These are phyloP conservation scores for Ophiostoma triangulosporum DNA, from an alignment of 2,329 filamentous ascomycete genomes.

Conservation along the genomic window DNA sequence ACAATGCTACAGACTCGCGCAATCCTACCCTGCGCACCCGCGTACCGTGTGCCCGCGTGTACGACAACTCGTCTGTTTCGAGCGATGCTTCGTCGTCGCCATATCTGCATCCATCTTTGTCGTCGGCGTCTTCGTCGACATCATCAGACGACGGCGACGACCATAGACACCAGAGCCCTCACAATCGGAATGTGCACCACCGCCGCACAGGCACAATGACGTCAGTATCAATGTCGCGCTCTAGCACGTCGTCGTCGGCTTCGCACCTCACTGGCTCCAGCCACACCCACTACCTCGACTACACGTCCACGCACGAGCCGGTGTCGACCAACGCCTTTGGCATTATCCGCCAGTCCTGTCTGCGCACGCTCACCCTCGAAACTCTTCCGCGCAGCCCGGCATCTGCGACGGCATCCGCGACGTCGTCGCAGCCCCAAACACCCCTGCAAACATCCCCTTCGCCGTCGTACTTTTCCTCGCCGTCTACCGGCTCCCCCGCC, in stretches of 20 bases:
- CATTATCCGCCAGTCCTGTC: constrained; percentile 51
- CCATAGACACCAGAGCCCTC: constrained; percentile 18
- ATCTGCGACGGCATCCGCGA: constrained; percentile 20
- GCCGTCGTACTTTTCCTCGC: background rate
- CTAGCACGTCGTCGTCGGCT: constrained; percentile 36
- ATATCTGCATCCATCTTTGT: constrained; percentile 35
- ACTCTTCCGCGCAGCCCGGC: constrained; percentile 44
- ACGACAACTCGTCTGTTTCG: constrained; percentile 23
- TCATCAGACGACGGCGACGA: constrained; percentile 39
- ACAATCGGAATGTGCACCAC: constrained; percentile 15
- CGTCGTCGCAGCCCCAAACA: constrained; percentile 14
- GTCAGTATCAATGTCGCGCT: constrained; percentile 36
- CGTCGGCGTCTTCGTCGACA: constrained; percentile 22
- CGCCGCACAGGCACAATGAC: constrained; percentile 29
- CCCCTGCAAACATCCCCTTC: constrained; percentile 14
- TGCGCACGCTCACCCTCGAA: constrained; percentile 53
- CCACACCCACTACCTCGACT: constrained; percentile 53
- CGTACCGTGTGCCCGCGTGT: constrained; percentile 46
- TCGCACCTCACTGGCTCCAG: constrained; percentile 16
- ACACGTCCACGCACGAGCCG: constrained; percentile 55
- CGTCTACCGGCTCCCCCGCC: constrained; percentile 21
- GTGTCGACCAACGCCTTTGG: constrained; percentile 48
- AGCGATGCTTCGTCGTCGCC: constrained; percentile 34
- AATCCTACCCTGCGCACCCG: constrained; percentile 47
- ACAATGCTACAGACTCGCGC: constrained; percentile 19